Evolutionary conservation across 2,329 filamentous ascomycete genomes (phyloP).

Genomic region (Lecanicillium sp.): DNA sequence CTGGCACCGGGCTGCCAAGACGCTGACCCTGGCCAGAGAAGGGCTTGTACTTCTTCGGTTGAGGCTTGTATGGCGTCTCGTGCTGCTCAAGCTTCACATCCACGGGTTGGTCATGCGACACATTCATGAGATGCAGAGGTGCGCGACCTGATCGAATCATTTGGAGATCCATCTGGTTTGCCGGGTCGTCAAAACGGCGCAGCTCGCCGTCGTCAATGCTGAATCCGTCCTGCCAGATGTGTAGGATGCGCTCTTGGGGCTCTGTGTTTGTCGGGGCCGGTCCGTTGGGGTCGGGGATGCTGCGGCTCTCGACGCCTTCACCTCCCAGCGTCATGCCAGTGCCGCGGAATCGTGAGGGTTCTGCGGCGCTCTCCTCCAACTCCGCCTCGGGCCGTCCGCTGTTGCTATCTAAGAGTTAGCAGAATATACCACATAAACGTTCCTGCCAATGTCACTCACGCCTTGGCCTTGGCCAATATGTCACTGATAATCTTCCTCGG

Average conservation of each 20-base stretch:
- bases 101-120: constrained; percentile 65
- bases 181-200: constrained; percentile 70
- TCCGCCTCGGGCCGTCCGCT: constrained; percentile 46
- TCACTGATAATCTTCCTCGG: constrained; percentile 52
- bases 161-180: constrained; percentile 61
- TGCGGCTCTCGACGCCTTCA: constrained; percentile 63
- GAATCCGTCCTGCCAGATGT: constrained; percentile 79
- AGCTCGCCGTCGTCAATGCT: constrained; percentile 77
- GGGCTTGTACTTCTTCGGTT: constrained; percentile 69
- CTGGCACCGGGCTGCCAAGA: constrained; percentile 70
- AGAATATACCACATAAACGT: no score
- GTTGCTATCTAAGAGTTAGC: constrained; percentile 38
- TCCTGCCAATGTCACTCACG: constrained; percentile 32
- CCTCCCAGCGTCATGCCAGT: constrained; percentile 70
- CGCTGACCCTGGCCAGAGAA: constrained; percentile 66
- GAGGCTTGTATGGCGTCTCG: constrained; percentile 60
- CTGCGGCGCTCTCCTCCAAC: constrained; percentile 42
- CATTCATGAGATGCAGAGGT: constrained; percentile 70
- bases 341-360: constrained; percentile 54
- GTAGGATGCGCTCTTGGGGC: constrained; percentile 60
- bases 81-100: constrained; percentile 74
- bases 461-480: constrained; percentile 56
- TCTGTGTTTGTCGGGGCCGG: constrained; percentile 25
- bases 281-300: constrained; percentile 53
- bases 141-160: constrained; percentile 73